Percentiles rank a stretch among this genome's conserved stretches.
Evolutionary conservation across 108 stramenopile species (phyloP).

Genomic region (Aureococcus anophagefferens): DNA sequence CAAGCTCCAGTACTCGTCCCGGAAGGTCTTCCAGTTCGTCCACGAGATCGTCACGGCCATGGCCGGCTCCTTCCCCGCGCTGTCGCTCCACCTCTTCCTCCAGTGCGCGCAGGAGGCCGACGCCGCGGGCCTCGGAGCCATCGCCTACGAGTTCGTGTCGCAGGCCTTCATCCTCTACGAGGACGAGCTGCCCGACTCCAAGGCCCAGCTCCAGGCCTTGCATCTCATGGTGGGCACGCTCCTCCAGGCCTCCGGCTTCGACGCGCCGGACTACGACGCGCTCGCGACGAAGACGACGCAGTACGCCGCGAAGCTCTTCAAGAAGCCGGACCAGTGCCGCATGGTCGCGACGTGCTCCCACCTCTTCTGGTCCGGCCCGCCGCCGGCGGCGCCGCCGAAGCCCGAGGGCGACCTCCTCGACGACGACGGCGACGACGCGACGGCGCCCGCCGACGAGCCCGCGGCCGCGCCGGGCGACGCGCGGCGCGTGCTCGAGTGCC

Average conservation of each 20-base stretch:
- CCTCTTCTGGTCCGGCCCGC: slow-evolving; percentile 57
- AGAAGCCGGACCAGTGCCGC: slow-evolving; percentile 85
- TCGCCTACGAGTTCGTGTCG: slow-evolving; percentile 88
- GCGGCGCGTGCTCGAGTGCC: slow-evolving; percentile 85
- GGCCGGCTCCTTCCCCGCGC: slow-evolving; percentile 58
- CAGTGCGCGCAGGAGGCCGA: slow-evolving; percentile 80
- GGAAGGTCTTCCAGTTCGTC: slow-evolving; percentile 85
- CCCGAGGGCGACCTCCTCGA: slow-evolving; percentile 3
- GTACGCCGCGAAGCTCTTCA: slow-evolving; percentile 81
- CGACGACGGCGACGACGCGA: background rate
- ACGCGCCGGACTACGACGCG: slow-evolving; percentile 74
- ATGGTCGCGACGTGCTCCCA: slow-evolving; percentile 80
- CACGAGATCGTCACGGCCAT: slow-evolving; percentile 76
- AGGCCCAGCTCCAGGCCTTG: slow-evolving; percentile 69
- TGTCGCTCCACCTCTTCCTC: slow-evolving; percentile 69
- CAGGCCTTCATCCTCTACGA: slow-evolving; percentile 87
- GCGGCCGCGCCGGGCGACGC: slow-evolving; percentile 40
- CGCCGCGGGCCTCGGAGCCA: slow-evolving; percentile 48
- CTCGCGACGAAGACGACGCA: slow-evolving; percentile 86
- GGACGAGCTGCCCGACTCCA: slow-evolving; percentile 70
- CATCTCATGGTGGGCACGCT: slow-evolving; percentile 76
- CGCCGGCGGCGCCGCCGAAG: background rate
- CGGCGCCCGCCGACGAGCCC: background rate
- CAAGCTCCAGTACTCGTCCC: slow-evolving; percentile 33
- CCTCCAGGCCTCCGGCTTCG: slow-evolving; percentile 53